Evolutionary conservation across 2,329 filamentous ascomycete genomes (phyloP), one percentile per base, ranked within the genome.

Genomic region (Hypomyces perniciosus): DNA sequence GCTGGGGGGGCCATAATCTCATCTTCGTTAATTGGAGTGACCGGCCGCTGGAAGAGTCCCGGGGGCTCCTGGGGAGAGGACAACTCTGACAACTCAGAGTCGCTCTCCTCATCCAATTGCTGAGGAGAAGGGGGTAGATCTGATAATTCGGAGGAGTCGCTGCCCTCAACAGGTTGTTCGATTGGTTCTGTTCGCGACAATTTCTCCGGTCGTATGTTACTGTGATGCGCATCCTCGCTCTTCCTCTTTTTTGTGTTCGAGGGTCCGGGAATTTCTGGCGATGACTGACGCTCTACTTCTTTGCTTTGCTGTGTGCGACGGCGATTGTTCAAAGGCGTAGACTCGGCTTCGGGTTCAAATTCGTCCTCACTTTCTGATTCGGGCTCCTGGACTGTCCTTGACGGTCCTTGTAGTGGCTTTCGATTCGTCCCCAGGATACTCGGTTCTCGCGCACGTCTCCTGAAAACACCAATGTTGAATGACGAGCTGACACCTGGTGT

Each of bases 311-410:
- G 64, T 38, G 67, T 69, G 34, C 70, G 69, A 20, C 76, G 67
- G 44, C 63, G 56, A 30, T 59, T 62, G 52, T 81, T 78, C 28
- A 85, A 61, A 4, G 85, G 84, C 6, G 85, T 88, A 12, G 83
- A 85, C 67, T 86, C 83, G 29, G 81, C 83, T 51, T 87, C 83
- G 77, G 84, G 46, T 72, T 76, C 61, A 81, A 85, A 57, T 58
- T 75, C 65, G 62, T 67, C 57, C 46, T 78, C 75, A 26, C 78
- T 71, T 8, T 72, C 67, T 31, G 57, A 59, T 31, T 68, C 68
- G 29, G 61, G 64, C 52, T 61, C 62, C 13, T 46, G 61, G 53
- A 65, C 64, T 30, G 63, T 61, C 5, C 51, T 64, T 34, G 54
- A 65, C 39, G 59, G 66, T 61, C 69, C 60, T n/a, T 62, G 62